Evolutionary conservation across 1,284 basidiomycete genomes (phyloP), one percentile per base, ranked within the genome.

Genomic region (Rhodotorula mucilaginosa): DNA sequence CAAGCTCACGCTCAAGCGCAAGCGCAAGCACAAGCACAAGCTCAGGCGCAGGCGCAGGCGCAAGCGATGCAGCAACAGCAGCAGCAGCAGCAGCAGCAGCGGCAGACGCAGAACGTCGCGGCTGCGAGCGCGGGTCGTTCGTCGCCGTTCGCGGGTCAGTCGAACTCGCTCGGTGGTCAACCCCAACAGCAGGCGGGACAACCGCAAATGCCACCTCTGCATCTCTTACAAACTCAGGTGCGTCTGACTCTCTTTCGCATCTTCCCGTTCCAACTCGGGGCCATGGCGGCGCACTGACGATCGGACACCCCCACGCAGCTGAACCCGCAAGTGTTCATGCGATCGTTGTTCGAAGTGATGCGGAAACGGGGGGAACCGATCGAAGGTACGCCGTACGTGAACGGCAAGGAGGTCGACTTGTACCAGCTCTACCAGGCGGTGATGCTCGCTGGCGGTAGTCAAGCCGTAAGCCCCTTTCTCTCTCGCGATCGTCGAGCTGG

Each of bases 281-380:
- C 7, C 8, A 6, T 48, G 59, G 26, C 58, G 44, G 13, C 26
- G 49, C 23, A 23, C 23, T 51, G 49, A 51, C 23, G 13, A 18
- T 6, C 39, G 39, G 12, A 44, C 10, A 23, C 8, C 26, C 58
- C n/a, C n/a, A 12, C 39, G 54, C 75, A 72, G 74, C 71, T 76
- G 46, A 74, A 72, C 46, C 75, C 75, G 18, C 63, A 70, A 56
- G 63, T 71, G 16, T 78, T 78, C 58, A 78, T 78, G 77, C 74
- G 75, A 58, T 69, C 66, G 2, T 57, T 78, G 21, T 74, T 77
- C 61, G 77, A 78, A 64, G 70, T 77, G 3, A 77, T 77, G 76
- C 47, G 70, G 49, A 73, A 73, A 29, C 70, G 77, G 5, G 76
- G 75, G n/a, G 74, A 77, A 47, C 76, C 77, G 54, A 73, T 78